Evolutionary conservation across 2,329 filamentous ascomycete genomes (phyloP).

Genomic region (Ophiostoma fasciatum): DNA sequence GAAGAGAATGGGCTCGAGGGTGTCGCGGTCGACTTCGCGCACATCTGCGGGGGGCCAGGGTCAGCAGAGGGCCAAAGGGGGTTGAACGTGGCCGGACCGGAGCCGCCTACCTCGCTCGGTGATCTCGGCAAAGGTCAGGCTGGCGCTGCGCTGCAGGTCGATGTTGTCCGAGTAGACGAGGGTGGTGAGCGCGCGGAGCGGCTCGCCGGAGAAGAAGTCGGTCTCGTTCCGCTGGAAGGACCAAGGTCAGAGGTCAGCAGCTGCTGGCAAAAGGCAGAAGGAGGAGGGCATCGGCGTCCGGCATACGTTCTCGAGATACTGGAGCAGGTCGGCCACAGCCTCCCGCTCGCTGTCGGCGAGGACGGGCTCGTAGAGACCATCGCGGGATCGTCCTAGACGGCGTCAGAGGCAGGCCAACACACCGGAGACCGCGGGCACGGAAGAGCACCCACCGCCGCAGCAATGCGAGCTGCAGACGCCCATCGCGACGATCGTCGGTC

Average conservation of each 20-base stretch:
- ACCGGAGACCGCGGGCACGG: neutral
- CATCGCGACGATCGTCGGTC: conserved; percentile 29
- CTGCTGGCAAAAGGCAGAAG: too few relatives aligned
- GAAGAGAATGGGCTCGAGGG: conserved; percentile 89
- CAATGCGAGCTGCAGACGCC: conserved; percentile 47
- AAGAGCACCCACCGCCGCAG: conserved; percentile 34
- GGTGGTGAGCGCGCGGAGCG: conserved; percentile 82
- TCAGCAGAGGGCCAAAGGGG: too few relatives aligned
- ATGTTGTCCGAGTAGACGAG: conserved; percentile 98
- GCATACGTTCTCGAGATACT: conserved; percentile 90
- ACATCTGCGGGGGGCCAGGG: conserved; percentile 52
- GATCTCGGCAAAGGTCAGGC: conserved; percentile 96
- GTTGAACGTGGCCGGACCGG: too few relatives aligned
- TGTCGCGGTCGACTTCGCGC: conserved; percentile 85
- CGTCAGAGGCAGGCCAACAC: conserved; percentile 7
- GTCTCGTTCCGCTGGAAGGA: conserved; percentile 69
- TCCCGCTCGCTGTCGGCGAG: conserved; percentile 93
- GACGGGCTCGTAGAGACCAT: conserved; percentile 72
- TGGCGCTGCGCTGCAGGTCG: conserved; percentile 91
- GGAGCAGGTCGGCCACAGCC: conserved; percentile 85
- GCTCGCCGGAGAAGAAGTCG: conserved; percentile 95
- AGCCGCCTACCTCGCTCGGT: conserved; percentile 82
- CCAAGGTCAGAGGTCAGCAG: too few relatives aligned
- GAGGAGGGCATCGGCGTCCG: too few relatives aligned
- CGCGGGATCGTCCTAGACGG: conserved; percentile 52